phyloP scores from a whole-genome alignment of 163 green algal species.

The Scenedesmus sp. region DNA sequence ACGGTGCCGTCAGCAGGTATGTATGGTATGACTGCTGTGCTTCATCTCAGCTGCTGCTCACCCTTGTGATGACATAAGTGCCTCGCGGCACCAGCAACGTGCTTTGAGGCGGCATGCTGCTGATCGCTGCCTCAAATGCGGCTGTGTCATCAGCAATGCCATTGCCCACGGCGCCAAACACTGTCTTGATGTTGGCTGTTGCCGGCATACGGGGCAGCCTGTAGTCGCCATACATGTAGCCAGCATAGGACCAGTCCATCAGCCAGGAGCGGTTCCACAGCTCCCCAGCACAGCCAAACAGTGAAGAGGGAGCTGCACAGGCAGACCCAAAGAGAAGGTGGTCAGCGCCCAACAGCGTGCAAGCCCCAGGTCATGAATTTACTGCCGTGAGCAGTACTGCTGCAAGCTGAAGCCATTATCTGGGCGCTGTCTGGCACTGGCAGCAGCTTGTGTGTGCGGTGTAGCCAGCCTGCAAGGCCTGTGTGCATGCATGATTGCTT shows the following conservation, averaged over 20 bases:
- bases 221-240: constrained; percentile 55
- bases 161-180: constrained; percentile 47
- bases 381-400: background rate
- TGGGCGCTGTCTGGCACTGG: background rate
- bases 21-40: background rate
- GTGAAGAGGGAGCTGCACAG: constrained; percentile 33
- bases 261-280: constrained; percentile 26
- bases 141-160: constrained; percentile 50
- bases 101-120: constrained; percentile 34
- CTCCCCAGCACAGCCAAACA: constrained; percentile 53
- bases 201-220: background rate
- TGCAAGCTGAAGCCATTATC: background rate
- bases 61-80: constrained; percentile 51
- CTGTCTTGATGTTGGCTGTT: constrained; percentile 44
- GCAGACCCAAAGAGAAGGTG: background rate
- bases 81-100: constrained; percentile 38
- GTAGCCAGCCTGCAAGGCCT: background rate
- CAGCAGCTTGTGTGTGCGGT: background rate
- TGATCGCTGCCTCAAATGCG: constrained; percentile 50
- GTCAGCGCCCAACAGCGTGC: background rate
- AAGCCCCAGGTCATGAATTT: background rate
- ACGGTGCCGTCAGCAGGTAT: background rate
- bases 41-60: background rate
- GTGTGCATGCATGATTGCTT: background rate
- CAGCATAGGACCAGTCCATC: constrained; percentile 45